Conservation (phyloP, 345 rosid genomes). For the Pistacia atlantica region DNA sequence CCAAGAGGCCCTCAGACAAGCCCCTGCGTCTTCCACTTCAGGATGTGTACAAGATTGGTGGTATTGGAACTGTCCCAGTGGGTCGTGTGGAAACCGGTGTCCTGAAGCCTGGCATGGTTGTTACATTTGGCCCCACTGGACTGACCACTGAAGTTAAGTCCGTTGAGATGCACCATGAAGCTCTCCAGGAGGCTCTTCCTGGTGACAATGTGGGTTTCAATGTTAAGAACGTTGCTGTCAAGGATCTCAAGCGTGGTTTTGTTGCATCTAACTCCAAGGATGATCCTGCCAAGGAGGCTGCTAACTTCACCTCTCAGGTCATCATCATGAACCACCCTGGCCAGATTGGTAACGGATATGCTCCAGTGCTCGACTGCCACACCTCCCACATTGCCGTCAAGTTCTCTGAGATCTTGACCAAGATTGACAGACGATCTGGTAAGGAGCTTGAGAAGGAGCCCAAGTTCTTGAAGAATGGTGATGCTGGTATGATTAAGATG, state of each 20-base stretch:
- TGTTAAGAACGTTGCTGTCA: slow-evolving; percentile 19
- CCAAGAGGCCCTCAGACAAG: slow-evolving; percentile 37
- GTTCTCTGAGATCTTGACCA: slow-evolving; percentile 61
- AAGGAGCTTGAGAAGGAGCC: slow-evolving; percentile 76
- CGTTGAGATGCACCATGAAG: slow-evolving; percentile 46
- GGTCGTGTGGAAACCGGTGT: slow-evolving; percentile 41
- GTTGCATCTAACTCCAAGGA: slow-evolving; percentile 28
- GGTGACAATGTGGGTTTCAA: slow-evolving; percentile 50
- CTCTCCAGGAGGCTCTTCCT: slow-evolving; percentile 42
- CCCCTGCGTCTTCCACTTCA: slow-evolving; percentile 40
- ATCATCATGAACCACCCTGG: slow-evolving; percentile 31
- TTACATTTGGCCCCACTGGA: slow-evolving; percentile 38
- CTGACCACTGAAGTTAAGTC: slow-evolving; percentile 43
- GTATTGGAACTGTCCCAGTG: slow-evolving; percentile 43
- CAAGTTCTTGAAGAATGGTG: slow-evolving; percentile 69
- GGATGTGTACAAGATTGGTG: slow-evolving; percentile 43
- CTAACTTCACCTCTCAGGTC: slow-evolving; percentile 27
- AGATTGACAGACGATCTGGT: slow-evolving; percentile 77
- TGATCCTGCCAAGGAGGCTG: slow-evolving; percentile 26
- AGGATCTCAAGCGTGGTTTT: slow-evolving; percentile 26
- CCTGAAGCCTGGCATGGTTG: slow-evolving; percentile 38
- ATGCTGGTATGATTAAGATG: slow-evolving; percentile 66
- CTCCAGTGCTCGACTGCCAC: slow-evolving; percentile 25
- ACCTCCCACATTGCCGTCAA: slow-evolving; percentile 31
- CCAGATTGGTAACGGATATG: slow-evolving; percentile 25